Evolutionary conservation across 768 basidiomycete species (phyloP).

Genomic region (Kwoniella sp.): DNA sequence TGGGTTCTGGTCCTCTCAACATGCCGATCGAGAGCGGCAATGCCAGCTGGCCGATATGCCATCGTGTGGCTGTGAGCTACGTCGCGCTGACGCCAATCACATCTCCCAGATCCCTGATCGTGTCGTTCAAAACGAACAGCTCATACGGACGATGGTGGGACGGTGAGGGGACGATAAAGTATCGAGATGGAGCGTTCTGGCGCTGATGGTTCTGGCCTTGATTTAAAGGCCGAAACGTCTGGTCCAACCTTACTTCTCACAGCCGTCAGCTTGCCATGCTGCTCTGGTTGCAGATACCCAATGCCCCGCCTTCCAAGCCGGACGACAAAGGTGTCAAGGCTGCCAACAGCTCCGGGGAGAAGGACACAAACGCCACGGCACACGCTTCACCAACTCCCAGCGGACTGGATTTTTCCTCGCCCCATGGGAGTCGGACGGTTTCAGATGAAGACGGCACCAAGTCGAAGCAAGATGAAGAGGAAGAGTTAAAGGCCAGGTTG

Average conservation of each 20-base stretch:
- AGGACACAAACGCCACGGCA: background rate
- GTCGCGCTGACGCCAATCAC: too few relatives aligned
- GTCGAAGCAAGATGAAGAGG: constrained; percentile 1
- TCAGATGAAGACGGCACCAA: constrained; percentile 1
- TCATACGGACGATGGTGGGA: constrained; percentile 64
- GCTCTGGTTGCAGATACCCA: constrained; percentile 51
- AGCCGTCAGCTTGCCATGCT: constrained; percentile 61
- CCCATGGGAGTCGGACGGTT: too few relatives aligned
- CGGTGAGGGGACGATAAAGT: too few relatives aligned
- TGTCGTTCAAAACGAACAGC: constrained; percentile 68
- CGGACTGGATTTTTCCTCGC: too few relatives aligned
- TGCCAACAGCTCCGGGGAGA: constrained; percentile 1
- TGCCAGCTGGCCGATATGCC: too few relatives aligned
- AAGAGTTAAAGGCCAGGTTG: constrained; percentile 17
- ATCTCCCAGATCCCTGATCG: constrained; percentile 41
- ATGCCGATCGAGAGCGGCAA: too few relatives aligned
- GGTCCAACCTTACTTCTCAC: constrained; percentile 61
- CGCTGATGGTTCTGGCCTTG: background rate
- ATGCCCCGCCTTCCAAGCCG: constrained; percentile 17
- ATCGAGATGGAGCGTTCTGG: too few relatives aligned
- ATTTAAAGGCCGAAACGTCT: constrained; percentile 61
- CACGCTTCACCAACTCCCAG: too few relatives aligned
- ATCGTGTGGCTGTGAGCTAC: too few relatives aligned
- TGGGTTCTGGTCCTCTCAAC: constrained; percentile 52
- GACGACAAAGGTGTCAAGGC: constrained; percentile 17